Percentiles rank a stretch among this genome's conserved stretches.
phyloP scores from a whole-genome alignment of 2,329 filamentous ascomycete genomes.

The Paracoccidioides lutzii region DNA sequence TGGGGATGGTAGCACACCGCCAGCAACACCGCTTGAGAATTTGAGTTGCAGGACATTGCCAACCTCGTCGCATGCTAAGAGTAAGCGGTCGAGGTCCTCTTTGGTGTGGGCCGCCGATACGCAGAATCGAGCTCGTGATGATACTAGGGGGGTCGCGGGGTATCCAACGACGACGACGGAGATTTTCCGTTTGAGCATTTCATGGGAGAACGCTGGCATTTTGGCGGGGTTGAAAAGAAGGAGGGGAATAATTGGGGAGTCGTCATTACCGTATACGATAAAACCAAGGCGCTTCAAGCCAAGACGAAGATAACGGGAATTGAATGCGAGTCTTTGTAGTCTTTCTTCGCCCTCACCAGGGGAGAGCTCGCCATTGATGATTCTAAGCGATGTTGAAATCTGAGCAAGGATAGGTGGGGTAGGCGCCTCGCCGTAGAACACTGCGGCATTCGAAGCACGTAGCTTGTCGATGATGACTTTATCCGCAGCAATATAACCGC shows the following conservation, averaged over 20 bases:
- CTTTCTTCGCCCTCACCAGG: conserved; percentile 93
- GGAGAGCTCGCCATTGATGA: conserved; percentile 77
- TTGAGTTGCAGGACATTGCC: conserved; percentile 88
- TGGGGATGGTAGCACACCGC: conserved; percentile 64
- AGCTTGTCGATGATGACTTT: conserved; percentile 90
- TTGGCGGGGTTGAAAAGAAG: conserved; percentile 97
- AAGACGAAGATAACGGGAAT: conserved; percentile 93
- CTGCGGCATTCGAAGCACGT: conserved; percentile 70
- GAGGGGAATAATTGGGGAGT: conserved; percentile 91
- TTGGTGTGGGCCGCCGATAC: conserved; percentile 95
- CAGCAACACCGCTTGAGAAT: conserved; percentile 91
- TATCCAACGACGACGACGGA: conserved; percentile 96
- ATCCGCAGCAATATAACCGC: conserved; percentile 83
- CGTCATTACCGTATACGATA: conserved; percentile 94
- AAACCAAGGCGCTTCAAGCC: conserved; percentile 92
- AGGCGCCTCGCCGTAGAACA: conserved; percentile 75
- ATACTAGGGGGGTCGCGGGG: conserved; percentile 88
- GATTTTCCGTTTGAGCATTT: conserved; percentile 97
- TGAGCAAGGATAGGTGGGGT: conserved; percentile 80
- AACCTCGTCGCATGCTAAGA: conserved; percentile 83
- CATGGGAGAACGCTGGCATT: conserved; percentile 95
- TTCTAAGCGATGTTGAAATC: conserved; percentile 71
- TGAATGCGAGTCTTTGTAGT: conserved; percentile 90
- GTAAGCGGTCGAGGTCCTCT: conserved; percentile 83
- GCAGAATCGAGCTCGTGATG: conserved; percentile 89